Evolutionary conservation across 2,329 filamentous ascomycete genomes (phyloP), one percentile per base, ranked within the genome.

Genomic region (Pleoardoris graminearum): DNA sequence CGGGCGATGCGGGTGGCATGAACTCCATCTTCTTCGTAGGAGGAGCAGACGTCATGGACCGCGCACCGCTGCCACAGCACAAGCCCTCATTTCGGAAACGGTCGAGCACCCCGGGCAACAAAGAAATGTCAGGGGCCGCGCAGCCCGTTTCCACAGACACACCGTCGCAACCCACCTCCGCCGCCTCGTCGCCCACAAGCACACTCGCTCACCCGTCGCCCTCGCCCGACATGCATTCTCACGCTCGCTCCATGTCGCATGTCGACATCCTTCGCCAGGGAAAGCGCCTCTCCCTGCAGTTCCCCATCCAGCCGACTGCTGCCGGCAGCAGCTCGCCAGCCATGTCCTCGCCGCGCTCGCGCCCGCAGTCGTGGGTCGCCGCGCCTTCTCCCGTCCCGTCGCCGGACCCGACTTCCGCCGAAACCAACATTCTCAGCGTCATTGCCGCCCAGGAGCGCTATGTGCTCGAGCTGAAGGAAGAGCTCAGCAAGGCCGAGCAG

Each of bases 361-460:
- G 72, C 33, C 72, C 72, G 4, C 69, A 71, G 38, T 76, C 73
- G 21, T 75, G 72, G 66, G 54, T 76, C 52, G 56, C 72, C 57
- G 55, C 70, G 39, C 36, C 66, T 47, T 61, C 73, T 55, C 55
- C 65, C 6, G 54, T 63, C 6, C 59, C 59, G 7, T 67, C 71
- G 10, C 62, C 66, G 7, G 69, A 70, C 41, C 39, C 57, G 23
- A 33, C 58, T 29, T 49, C 61, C 36, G 51, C 68, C 12, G 70
- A 74, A 50, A 64, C 61, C 39, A 75, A 71, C 57, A 89, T 97
- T 65, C 86, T 99, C 60, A 92, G 91, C 55, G 89, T 92, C 51
- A 88, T 99, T 65, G 94, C 94, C 38, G 87, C 90, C 12, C 92
- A 97, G 75, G 94, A 99, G 76, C 83, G 94, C 51, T 86, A 85